Evolutionary conservation across 2,329 filamentous ascomycete genomes (phyloP).

Genomic region (Mycosphaerella sp.): DNA sequence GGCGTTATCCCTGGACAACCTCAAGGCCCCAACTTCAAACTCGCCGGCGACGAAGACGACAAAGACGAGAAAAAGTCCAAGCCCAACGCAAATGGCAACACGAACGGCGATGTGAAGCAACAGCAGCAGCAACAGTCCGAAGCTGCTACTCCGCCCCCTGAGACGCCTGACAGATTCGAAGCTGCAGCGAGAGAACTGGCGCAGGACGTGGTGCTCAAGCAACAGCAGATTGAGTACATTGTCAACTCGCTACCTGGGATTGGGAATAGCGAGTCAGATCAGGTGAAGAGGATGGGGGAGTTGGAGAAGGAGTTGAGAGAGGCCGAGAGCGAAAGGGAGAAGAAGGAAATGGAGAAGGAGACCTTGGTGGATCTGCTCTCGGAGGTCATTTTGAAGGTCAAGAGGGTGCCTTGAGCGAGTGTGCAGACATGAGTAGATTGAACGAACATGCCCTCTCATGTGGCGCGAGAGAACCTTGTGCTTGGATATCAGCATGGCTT

Average conservation of each 20-base stretch:
- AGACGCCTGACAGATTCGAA: slow-evolving; percentile 58
- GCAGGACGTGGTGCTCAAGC: slow-evolving; percentile 68
- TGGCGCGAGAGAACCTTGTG: neutral
- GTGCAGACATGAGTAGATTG: neutral
- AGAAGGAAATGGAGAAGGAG: slow-evolving; percentile 40
- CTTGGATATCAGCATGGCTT: neutral
- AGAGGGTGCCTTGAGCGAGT: slow-evolving; percentile 29
- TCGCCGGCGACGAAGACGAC: slow-evolving; percentile 8
- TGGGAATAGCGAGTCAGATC: slow-evolving; percentile 70
- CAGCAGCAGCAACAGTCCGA: slow-evolving; percentile 4
- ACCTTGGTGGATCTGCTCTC: slow-evolving; percentile 41
- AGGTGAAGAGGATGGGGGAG: slow-evolving; percentile 54
- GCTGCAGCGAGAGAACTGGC: slow-evolving; percentile 66
- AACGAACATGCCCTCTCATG: neutral
- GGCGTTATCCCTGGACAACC: slow-evolving; percentile 39
- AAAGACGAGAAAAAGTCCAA: slow-evolving; percentile 7
- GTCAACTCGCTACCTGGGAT: slow-evolving; percentile 70
- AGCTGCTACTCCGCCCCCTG: slow-evolving; percentile 49
- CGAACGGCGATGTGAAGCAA: slow-evolving; percentile 2
- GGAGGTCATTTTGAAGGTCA: slow-evolving; percentile 40
- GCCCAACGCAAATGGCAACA: slow-evolving; percentile 18
- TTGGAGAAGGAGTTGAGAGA: slow-evolving; percentile 40
- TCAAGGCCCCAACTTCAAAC: slow-evolving; percentile 24
- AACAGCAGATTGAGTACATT: slow-evolving; percentile 74
- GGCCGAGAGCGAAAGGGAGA: slow-evolving; percentile 37